Evolutionary conservation across 345 rosid genomes (phyloP).

Genomic region (Populus deltoides): DNA sequence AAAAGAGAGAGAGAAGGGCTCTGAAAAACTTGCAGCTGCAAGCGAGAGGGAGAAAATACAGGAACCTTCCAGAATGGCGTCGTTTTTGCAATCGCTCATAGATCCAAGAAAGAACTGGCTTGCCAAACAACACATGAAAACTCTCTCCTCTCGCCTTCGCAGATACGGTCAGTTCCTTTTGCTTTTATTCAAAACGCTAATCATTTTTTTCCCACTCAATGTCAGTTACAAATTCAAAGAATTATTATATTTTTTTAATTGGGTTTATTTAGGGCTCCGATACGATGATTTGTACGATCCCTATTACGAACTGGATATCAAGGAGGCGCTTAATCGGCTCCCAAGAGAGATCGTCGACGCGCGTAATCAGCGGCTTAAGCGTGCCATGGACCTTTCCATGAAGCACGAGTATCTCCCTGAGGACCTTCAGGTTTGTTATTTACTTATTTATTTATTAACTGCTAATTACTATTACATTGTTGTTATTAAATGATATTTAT

Average conservation of each 20-base stretch:
- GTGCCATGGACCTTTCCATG: constrained; percentile 98
- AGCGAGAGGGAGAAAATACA: not conserved
- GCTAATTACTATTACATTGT: not conserved
- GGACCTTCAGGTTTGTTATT: constrained; percentile 60
- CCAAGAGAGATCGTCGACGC: constrained; percentile 91
- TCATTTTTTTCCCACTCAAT: not conserved
- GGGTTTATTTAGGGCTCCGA: constrained; percentile 55
- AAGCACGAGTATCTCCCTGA: constrained; percentile 87
- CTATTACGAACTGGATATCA: constrained; percentile 70
- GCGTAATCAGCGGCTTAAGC: constrained; percentile 93
- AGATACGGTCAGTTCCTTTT: constrained; percentile 44
- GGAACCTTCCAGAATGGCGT: constrained; percentile 32
- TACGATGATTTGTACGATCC: constrained; percentile 93
- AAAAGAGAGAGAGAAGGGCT: not conserved
- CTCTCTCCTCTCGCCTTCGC: constrained; percentile 65
- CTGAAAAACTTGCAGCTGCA: not conserved
- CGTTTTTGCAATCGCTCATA: constrained; percentile 41
- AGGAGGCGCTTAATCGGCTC: constrained; percentile 82
- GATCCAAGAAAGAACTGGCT: constrained; percentile 76
- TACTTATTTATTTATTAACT: not conserved
- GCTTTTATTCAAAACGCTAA: constrained; percentile 25
- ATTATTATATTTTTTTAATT: constrained; percentile 4
- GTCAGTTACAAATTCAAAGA: not conserved
- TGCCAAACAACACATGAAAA: constrained; percentile 73
- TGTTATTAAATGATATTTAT: not conserved